Conservation (phyloP, 106 monocot species). For the Allium sativum region DNA sequence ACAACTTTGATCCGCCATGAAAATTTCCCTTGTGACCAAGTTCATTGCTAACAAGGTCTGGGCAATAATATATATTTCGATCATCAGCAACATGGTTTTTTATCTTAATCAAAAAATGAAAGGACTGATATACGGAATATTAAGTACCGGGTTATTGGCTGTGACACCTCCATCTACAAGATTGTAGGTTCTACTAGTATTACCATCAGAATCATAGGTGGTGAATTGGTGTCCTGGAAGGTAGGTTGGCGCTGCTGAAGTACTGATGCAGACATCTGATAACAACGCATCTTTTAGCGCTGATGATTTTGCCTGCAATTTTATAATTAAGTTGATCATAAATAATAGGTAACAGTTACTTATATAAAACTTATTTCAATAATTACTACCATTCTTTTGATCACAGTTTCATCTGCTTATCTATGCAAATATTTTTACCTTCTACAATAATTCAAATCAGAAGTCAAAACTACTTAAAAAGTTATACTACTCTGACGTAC, state of each 20-base stretch:
- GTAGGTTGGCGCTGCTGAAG: constrained; percentile 54
- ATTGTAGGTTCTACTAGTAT: constrained; percentile 16
- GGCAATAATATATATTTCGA: neutral
- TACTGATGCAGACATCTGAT: constrained; percentile 43
- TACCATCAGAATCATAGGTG: constrained; percentile 15
- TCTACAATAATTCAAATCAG: too few species aligned
- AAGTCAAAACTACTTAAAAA: too few species aligned
- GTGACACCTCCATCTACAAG: constrained; percentile 56
- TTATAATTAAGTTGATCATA: too few species aligned
- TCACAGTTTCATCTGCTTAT: too few species aligned
- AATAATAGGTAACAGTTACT: neutral
- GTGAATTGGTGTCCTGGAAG: constrained; percentile 49
- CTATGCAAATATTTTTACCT: constrained; percentile 10
- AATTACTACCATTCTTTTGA: neutral
- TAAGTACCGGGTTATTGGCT: constrained; percentile 56
- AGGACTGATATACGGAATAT: neutral
- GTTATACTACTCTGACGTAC: neutral
- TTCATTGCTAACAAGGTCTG: neutral
- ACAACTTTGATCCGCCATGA: neutral
- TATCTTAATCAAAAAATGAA: neutral
- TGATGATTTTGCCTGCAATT: neutral
- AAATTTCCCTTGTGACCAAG: neutral
- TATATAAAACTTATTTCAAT: too few species aligned
- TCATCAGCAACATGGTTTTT: neutral
- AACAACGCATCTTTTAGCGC: constrained; percentile 16